These are phyloP conservation scores for Zygosaccharomyces sapae DNA, from an alignment of 1,139 yeast genomes.

Conservation along the genomic window DNA sequence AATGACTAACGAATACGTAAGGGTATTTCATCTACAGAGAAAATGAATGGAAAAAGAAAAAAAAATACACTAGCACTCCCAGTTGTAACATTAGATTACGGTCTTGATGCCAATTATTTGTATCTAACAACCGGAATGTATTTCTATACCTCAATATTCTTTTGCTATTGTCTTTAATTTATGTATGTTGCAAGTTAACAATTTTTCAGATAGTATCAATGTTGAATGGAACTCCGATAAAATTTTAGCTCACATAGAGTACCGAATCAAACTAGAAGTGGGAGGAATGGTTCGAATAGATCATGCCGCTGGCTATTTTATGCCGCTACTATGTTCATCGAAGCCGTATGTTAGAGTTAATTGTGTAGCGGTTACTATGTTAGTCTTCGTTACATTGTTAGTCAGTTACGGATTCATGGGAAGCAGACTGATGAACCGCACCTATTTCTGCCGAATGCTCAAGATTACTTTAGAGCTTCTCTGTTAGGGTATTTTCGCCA, in stretches of 20 bases:
- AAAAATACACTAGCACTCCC: no score
- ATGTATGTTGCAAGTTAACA: slow-evolving; percentile 1
- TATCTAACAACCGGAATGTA: not conserved
- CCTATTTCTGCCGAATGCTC: slow-evolving; percentile 36
- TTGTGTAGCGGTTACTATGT: slow-evolving; percentile 15
- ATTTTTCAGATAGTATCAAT: slow-evolving; percentile 1
- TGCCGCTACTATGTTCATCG: slow-evolving; percentile 36
- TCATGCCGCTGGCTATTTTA: slow-evolving; percentile 33
- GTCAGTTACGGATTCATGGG: slow-evolving; percentile 24
- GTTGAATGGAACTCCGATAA: slow-evolving; percentile 1
- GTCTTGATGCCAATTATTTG: slow-evolving; percentile 1
- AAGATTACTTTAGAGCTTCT: slow-evolving; percentile 36
- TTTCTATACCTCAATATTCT: not conserved
- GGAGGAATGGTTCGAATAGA: slow-evolving; percentile 31
- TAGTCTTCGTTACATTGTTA: slow-evolving; percentile 22
- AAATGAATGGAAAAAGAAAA: slow-evolving; percentile 5
- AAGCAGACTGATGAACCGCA: slow-evolving; percentile 29
- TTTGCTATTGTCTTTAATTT: not conserved
- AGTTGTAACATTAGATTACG: slow-evolving; percentile 5
- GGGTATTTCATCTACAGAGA: slow-evolving; percentile 32
- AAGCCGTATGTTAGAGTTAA: slow-evolving; percentile 26
- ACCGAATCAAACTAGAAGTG: not conserved
- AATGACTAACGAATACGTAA: slow-evolving; percentile 29
- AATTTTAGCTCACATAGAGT: not conserved
- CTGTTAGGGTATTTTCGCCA: slow-evolving; percentile 37